Percentiles rank a stretch among this genome's conserved stretches.
These are phyloP conservation scores for Fusarium guadeloupense DNA, from an alignment of 2,329 filamentous ascomycete genomes.

Conservation along the genomic window DNA sequence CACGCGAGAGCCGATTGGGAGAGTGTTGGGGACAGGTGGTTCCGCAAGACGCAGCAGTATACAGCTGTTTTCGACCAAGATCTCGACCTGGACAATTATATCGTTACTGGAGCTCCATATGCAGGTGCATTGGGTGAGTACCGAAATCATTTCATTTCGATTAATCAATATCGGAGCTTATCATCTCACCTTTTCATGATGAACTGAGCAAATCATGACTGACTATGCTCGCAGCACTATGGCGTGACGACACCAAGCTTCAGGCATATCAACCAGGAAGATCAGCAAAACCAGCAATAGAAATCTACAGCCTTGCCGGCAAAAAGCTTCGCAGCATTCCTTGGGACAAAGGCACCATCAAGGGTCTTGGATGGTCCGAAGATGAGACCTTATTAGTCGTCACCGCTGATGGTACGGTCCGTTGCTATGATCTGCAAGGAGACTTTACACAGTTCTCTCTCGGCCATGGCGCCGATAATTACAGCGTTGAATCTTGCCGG, in stretches of 20 bases:
- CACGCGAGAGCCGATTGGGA: slow-evolving; percentile 91
- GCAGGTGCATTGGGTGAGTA: slow-evolving; percentile 87
- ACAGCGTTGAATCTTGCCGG: slow-evolving; percentile 85
- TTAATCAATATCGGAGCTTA: background rate
- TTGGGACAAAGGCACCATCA: slow-evolving; percentile 91
- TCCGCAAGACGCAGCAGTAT: slow-evolving; percentile 94
- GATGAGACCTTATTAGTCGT: slow-evolving; percentile 92
- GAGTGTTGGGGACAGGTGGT: slow-evolving; percentile 90
- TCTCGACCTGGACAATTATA: slow-evolving; percentile 93
- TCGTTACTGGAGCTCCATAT: slow-evolving; percentile 90
- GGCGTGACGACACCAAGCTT: slow-evolving; percentile 87
- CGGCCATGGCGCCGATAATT: slow-evolving; percentile 87
- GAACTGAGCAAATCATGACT: slow-evolving; percentile 1
- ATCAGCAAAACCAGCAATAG: slow-evolving; percentile 82
- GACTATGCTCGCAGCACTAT: slow-evolving; percentile 70
- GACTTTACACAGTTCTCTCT: slow-evolving; percentile 96
- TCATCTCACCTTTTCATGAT: slow-evolving; percentile 11
- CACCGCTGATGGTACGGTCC: slow-evolving; percentile 87
- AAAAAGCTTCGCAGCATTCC: slow-evolving; percentile 85
- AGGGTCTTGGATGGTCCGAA: slow-evolving; percentile 94
- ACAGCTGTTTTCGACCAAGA: slow-evolving; percentile 92
- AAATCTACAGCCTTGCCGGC: slow-evolving; percentile 93
- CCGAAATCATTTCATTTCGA: background rate
- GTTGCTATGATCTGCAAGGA: slow-evolving; percentile 91
- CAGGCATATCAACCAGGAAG: slow-evolving; percentile 78